Evolutionary conservation across 805 yeast species (phyloP).

Genomic region (Yamadazyma endophytica): DNA sequence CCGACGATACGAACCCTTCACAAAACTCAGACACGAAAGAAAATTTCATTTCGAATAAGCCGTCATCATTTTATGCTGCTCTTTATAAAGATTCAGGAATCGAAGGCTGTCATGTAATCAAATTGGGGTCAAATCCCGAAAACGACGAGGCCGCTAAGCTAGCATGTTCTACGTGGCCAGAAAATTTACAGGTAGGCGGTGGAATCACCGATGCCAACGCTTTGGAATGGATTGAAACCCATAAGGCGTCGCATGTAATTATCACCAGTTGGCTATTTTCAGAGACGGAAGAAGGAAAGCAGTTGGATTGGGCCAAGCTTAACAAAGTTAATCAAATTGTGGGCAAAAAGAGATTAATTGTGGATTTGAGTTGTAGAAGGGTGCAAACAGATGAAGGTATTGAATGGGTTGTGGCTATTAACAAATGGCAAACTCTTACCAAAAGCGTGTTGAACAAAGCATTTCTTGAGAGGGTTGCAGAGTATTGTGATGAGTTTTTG

Average conservation of each 20-base stretch:
- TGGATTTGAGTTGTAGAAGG: slow-evolving; percentile 82
- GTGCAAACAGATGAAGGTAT: slow-evolving; percentile 17
- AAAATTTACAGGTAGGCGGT: slow-evolving; percentile 81
- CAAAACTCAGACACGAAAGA: slow-evolving; percentile 23
- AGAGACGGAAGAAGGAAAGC: slow-evolving; percentile 35
- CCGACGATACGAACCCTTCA: slow-evolving; percentile 43
- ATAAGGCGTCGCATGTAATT: slow-evolving; percentile 82
- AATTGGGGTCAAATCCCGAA: slow-evolving; percentile 69
- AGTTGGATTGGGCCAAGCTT: slow-evolving; percentile 48
- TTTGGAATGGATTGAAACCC: slow-evolving; percentile 60
- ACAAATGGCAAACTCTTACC: slow-evolving; percentile 94
- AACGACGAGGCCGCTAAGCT: slow-evolving; percentile 80
- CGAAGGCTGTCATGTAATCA: slow-evolving; percentile 86
- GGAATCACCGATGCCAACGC: slow-evolving; percentile 82
- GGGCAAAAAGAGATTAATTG: slow-evolving; percentile 67
- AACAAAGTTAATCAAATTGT: slow-evolving; percentile 46
- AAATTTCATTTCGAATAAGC: slow-evolving; percentile 73
- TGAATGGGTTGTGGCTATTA: slow-evolving; percentile 94
- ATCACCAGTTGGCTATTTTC: slow-evolving; percentile 91
- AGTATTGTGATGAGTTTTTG: slow-evolving; percentile 79
- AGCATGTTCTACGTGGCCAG: slow-evolving; percentile 75
- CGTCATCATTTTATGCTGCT: slow-evolving; percentile 70
- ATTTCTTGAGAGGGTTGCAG: slow-evolving; percentile 50
- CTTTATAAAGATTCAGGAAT: slow-evolving; percentile 60
- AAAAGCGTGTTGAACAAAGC: slow-evolving; percentile 50